Evolutionary conservation across 2,329 filamentous ascomycete genomes (phyloP).

Genomic region (Leptodontidium sp.): DNA sequence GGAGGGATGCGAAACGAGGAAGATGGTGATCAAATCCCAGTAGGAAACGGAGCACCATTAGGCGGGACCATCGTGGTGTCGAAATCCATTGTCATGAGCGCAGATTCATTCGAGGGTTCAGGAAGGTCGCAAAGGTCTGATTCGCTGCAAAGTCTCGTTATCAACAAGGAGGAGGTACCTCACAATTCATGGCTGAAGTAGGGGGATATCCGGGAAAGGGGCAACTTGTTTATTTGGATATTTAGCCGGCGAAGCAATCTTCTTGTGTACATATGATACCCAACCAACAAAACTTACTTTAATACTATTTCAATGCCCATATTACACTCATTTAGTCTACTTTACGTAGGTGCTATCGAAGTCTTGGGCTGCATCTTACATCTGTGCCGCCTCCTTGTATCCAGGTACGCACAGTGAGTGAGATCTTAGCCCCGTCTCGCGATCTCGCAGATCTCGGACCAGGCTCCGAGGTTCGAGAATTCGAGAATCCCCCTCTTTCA

Average conservation of each 20-base stretch:
- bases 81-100: constrained; percentile 10
- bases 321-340: neutral
- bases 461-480: neutral
- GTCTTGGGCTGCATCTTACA: neutral
- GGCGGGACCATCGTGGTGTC: constrained; percentile 11
- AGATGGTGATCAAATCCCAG: neutral
- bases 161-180: constrained; percentile 2
- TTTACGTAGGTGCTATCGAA: neutral
- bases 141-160: constrained; percentile 7
- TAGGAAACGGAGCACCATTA: constrained; percentile 1
- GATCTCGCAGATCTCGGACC: neutral
- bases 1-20: constrained; percentile 3
- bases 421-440: neutral
- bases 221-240: neutral
- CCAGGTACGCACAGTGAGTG: neutral
- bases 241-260: constrained; percentile 4
- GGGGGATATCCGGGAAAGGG: neutral
- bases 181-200: constrained; percentile 11
- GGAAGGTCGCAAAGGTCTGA: constrained; percentile 8
- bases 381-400: constrained; percentile 3
- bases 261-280: constrained; percentile 9
- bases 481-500: no score
- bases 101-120: constrained; percentile 10
- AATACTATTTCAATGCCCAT: neutral
- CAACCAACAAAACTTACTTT: neutral